Base-by-base conservation (phyloP, 2,329 filamentous ascomycete genomes). In the Xylariaceae sp. region DNA sequence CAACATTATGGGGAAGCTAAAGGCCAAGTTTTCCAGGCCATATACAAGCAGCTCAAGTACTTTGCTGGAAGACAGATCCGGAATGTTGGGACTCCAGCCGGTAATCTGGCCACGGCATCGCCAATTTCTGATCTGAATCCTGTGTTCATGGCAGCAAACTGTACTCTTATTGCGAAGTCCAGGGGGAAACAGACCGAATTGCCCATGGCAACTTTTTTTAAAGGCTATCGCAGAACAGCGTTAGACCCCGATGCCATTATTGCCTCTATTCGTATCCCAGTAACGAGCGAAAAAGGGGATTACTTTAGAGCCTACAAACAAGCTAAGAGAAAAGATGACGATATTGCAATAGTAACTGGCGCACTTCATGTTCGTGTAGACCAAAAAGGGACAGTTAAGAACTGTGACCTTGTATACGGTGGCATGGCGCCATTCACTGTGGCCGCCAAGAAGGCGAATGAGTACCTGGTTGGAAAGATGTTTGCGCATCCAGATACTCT, bases 81-180 rank as follows among this genome's bases (percentile, higher is more conserved):
- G 63, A 99, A 97, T 66, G 93, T 97, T n/a, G 94, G 93, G 24
- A 97, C 94, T 0, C 93, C 92, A 0, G 94, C 94, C 0, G 94
- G 94, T 36, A 99, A 97, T 66, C 74, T 99, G 26, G 92, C 89
- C 1, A 99, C 94, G 0, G 94, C 94, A 0, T 96, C 92, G 20
- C 94, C 94, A 0, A 99, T 97, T 39, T 97, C 93, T 0, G 94
- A 99, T 75, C 75, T 99, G 37, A 99, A 97, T 66, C 94, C 94
- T 0, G 91, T 97, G 0, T 86, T 99, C 44, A 89, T 97, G 70
- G 92, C 91, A 3, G 88, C 91, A 1, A 91, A 93, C 61, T 88
- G 91, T 1, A 85, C 88, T 0, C 73, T 97, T 4, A 79, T 97
- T 16, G 91, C 92, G 4, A 94, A 89, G 69, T 92, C 90, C 0